Conservation (phyloP, 495 filamentous ascomycete genomes). For the Cladorrhinum samala region DNA sequence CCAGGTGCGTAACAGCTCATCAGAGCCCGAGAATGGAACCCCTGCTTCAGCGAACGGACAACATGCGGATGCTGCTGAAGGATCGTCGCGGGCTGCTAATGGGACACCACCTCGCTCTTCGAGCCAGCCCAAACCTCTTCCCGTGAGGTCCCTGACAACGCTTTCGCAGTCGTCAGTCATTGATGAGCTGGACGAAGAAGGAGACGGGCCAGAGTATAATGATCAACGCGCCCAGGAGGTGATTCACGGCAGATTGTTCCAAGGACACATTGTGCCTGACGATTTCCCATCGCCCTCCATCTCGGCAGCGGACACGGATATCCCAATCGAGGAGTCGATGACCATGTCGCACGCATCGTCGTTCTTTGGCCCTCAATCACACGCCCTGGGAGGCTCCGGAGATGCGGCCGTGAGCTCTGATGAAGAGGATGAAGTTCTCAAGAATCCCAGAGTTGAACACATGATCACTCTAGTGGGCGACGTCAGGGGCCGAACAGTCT, state of each 20-base stretch:
- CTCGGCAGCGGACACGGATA: conserved; percentile 52
- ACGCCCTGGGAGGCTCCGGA: conserved; percentile 74
- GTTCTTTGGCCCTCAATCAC: conserved; percentile 47
- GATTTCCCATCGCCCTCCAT: conserved; percentile 72
- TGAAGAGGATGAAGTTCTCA: conserved; percentile 77
- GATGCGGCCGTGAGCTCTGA: conserved; percentile 77
- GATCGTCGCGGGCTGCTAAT: conserved; percentile 33
- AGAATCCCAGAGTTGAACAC: conserved; percentile 71
- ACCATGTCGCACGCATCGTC: conserved; percentile 50
- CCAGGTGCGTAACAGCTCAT: conserved; percentile 27
- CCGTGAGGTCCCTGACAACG: conserved; percentile 25
- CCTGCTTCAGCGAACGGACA: conserved; percentile 12
- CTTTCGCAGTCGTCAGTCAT: conserved; percentile 35
- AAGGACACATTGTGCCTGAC: conserved; percentile 94
- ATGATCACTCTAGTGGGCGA: conserved; percentile 96
- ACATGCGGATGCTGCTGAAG: conserved; percentile 32
- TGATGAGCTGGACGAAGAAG: conserved; percentile 43
- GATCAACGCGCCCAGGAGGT: conserved; percentile 86
- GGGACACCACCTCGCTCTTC: conserved; percentile 25
- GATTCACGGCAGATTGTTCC: conserved; percentile 84
- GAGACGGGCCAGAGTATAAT: conserved; percentile 62
- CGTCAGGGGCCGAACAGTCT: conserved; percentile 75
- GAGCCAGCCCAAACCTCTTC: conserved; percentile 12
- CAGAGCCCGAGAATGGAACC: conserved; percentile 23
- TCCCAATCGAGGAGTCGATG: conserved; percentile 54